Conservation (phyloP, 129 eudicot species). For the Lactuca saligna region DNA sequence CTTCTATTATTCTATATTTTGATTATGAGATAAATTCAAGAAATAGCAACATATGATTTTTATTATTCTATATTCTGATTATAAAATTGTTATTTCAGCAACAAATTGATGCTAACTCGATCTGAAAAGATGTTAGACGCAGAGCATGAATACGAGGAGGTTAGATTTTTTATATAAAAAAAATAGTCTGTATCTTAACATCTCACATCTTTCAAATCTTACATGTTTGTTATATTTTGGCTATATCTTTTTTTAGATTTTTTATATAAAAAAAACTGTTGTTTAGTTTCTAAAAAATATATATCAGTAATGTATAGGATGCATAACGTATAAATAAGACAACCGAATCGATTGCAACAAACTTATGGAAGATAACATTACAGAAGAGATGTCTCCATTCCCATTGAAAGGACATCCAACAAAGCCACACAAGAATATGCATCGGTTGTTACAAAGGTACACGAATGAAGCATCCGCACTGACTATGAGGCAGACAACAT, state of each 20-base stretch:
- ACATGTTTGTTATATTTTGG: too few relatives aligned
- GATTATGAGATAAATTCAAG: neutral
- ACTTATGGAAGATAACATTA: too few relatives aligned
- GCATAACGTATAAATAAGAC: too few relatives aligned
- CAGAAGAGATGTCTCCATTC: too few relatives aligned
- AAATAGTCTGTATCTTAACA: constrained; percentile 21
- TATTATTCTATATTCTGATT: neutral
- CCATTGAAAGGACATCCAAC: too few relatives aligned
- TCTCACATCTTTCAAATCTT: constrained; percentile 5
- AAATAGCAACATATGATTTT: neutral
- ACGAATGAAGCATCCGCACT: too few relatives aligned
- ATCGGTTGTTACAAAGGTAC: too few relatives aligned
- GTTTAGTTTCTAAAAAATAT: neutral
- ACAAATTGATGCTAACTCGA: constrained; percentile 76
- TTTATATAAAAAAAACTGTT: neutral
- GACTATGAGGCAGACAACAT: too few relatives aligned
- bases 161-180: constrained; percentile 10
- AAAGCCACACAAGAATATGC: too few relatives aligned
- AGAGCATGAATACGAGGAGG: constrained; percentile 86
- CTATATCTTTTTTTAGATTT: neutral
- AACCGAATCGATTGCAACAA: too few relatives aligned
- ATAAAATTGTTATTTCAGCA: constrained; percentile 45
- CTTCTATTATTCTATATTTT: constrained; percentile 6
- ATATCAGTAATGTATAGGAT: too few relatives aligned
- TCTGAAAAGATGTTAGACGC: constrained; percentile 76